Percentiles rank a stretch among this genome's conserved stretches.
phyloP scores from a whole-genome alignment of 2,329 filamentous ascomycete genomes.

The Botrytis porri region DNA sequence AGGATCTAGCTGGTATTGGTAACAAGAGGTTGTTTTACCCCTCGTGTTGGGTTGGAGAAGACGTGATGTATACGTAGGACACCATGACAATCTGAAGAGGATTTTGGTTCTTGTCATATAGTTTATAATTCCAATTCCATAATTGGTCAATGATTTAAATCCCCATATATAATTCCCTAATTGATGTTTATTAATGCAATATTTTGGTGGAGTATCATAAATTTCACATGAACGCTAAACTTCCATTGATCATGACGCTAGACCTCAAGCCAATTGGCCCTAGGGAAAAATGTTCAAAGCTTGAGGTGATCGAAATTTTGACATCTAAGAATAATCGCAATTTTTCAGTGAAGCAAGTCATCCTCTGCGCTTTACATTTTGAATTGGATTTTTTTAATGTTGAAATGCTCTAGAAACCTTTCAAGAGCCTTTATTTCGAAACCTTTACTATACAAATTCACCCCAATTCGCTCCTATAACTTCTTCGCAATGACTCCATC shows the following conservation, averaged over 20 bases:
- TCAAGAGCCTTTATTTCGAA: slow-evolving; percentile 5
- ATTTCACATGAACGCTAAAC: slow-evolving; percentile 7
- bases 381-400: slow-evolving; percentile 34
- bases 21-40: neutral
- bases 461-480: slow-evolving; percentile 13
- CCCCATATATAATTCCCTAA: neutral
- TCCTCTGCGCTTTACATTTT: neutral
- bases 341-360: neutral
- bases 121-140: neutral
- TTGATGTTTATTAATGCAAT: slow-evolving; percentile 7
- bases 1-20: neutral
- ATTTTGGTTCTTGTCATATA: neutral
- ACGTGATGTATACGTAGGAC: neutral
- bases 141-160: neutral
- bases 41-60: neutral
- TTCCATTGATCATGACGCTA: slow-evolving; percentile 7
- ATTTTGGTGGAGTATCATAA: slow-evolving; percentile 6
- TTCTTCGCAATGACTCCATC: slow-evolving; percentile 23
- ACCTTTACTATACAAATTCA: neutral
- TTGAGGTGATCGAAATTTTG: neutral
- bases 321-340: neutral
- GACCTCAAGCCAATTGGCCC: slow-evolving; percentile 8
- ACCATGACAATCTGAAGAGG: neutral
- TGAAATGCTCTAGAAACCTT: slow-evolving; percentile 12
- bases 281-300: slow-evolving; percentile 11